phyloP scores from a whole-genome alignment of 1,284 basidiomycete species.

The Inonotus hispidus region DNA sequence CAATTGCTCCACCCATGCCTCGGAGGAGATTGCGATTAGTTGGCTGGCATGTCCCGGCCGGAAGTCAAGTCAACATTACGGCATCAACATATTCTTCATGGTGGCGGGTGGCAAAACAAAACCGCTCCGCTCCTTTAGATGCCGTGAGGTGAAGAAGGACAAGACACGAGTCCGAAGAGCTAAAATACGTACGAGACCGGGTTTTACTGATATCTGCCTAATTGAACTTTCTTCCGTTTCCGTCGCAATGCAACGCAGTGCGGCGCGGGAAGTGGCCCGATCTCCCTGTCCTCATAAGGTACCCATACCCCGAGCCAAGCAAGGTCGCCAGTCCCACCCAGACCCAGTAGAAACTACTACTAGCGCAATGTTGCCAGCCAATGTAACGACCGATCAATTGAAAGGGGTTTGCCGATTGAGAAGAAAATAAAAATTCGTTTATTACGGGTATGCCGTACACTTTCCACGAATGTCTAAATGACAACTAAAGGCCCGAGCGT shows the following conservation, averaged over 20 bases:
- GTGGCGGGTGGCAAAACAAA: background rate
- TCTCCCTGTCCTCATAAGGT: too few species aligned
- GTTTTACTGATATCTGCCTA: background rate
- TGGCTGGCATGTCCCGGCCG: too few species aligned
- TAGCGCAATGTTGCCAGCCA: too few species aligned
- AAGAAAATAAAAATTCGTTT: background rate
- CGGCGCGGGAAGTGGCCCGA: too few species aligned
- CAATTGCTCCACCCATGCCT: too few species aligned
- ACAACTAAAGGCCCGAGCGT: background rate
- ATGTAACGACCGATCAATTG: too few species aligned
- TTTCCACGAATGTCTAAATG: background rate
- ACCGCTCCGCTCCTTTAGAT: background rate
- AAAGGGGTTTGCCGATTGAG: background rate
- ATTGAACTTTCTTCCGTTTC: background rate
- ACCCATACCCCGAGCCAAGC: too few species aligned
- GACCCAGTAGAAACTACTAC: too few species aligned
- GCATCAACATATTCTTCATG: too few species aligned
- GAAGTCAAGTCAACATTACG: too few species aligned
- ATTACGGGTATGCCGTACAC: background rate
- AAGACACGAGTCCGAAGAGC: background rate
- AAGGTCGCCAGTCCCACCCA: too few species aligned
- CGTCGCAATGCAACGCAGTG: background rate
- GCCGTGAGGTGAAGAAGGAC: background rate
- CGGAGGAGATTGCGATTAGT: too few species aligned
- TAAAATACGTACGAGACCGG: background rate